Conservation (phyloP, 805 yeast species). For the Wickerhamiella alocasiicola region DNA sequence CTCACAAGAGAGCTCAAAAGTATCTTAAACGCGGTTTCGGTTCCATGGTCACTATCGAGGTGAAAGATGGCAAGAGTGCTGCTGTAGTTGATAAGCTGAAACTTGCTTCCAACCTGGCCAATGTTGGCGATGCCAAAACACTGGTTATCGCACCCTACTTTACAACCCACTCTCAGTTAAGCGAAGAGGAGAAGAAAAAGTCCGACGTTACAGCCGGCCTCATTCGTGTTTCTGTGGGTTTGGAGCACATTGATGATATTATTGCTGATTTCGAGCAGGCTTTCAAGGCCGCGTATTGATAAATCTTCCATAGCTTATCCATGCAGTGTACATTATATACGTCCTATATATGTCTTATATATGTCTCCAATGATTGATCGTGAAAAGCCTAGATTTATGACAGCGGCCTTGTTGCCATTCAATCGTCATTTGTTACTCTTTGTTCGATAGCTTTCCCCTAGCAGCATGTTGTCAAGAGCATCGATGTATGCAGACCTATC, state of each 20-base stretch:
- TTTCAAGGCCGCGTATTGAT: constrained; percentile 46
- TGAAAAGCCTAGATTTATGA: no score
- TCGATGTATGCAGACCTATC: no score
- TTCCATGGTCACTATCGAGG: constrained; percentile 81
- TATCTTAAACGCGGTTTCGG: constrained; percentile 74
- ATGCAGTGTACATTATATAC: no score
- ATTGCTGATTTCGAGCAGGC: constrained; percentile 83
- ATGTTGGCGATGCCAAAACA: constrained; percentile 94
- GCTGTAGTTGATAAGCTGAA: constrained; percentile 78
- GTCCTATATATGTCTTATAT: no score
- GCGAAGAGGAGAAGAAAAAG: constrained; percentile 63
- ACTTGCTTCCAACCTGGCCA: constrained; percentile 85
- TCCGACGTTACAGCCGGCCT: constrained; percentile 84
- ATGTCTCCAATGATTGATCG: no score
- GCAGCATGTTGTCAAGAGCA: no score
- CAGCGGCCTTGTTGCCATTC: no score
- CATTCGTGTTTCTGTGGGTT: constrained; percentile 82
- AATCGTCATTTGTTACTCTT: no score
- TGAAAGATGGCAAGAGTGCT: constrained; percentile 54
- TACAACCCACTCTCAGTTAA: constrained; percentile 89
- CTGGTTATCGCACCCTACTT: constrained; percentile 91
- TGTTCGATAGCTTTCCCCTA: no score
- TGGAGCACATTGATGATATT: constrained; percentile 83
- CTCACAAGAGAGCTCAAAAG: constrained; percentile 72
- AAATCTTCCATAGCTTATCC: background rate